Evolutionary conservation across 768 basidiomycete species (phyloP).

Genomic region (Megacollybia marginata): DNA sequence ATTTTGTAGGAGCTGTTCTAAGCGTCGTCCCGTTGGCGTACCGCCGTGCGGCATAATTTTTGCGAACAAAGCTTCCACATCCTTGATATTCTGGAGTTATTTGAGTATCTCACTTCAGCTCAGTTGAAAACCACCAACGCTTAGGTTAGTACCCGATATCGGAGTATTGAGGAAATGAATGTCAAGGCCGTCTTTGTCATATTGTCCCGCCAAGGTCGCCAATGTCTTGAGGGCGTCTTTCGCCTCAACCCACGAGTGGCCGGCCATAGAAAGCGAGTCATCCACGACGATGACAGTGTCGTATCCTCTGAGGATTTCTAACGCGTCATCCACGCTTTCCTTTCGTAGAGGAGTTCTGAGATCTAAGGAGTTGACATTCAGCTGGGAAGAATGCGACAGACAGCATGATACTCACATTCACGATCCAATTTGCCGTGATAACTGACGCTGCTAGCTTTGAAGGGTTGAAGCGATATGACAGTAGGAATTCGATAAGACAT

Average conservation of each 20-base stretch:
- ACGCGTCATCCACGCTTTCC: not conserved
- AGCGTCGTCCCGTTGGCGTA: constrained; percentile 16
- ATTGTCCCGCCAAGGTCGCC: constrained; percentile 37
- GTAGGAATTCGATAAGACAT: no score
- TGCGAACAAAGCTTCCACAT: constrained; percentile 2
- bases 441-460: no score
- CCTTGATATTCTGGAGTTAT: not conserved
- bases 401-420: no score
- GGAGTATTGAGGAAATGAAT: constrained; percentile 48
- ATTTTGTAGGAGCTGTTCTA: constrained; percentile 23
- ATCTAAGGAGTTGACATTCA: not conserved
- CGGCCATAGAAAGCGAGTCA: constrained; percentile 54
- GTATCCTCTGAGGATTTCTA: constrained; percentile 17
- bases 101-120: not conserved
- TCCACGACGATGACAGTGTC: constrained; percentile 55
- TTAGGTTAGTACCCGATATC: not conserved
- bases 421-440: no score
- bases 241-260: constrained; percentile 44
- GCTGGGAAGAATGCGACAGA: no score
- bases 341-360: not conserved
- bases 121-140: not conserved
- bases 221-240: constrained; percentile 38
- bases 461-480: no score
- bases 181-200: constrained; percentile 56
- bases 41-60: constrained; percentile 1